Evolutionary conservation across 148 eudicot species (phyloP).

Genomic region (Heliosperma pusillum): DNA sequence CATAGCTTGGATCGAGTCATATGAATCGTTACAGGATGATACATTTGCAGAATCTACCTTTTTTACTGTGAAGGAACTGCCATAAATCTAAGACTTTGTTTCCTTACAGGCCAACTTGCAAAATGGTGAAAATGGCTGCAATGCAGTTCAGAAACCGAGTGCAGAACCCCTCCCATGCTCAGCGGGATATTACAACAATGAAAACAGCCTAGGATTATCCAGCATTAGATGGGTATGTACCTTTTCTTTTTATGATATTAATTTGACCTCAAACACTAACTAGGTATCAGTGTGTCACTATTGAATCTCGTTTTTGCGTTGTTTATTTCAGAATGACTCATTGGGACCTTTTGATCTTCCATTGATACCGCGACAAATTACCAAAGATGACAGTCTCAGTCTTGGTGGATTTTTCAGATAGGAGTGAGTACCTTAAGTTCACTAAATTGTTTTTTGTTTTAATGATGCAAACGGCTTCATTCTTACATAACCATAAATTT

Average conservation of each 20-base stretch:
- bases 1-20: not conserved
- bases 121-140: slow-evolving; percentile 18
- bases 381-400: slow-evolving; percentile 37
- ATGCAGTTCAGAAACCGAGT: slow-evolving; percentile 40
- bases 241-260: no score
- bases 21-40: not conserved
- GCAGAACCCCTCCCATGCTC: slow-evolving; percentile 32
- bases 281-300: not conserved
- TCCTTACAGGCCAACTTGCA: slow-evolving; percentile 26
- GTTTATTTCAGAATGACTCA: slow-evolving; percentile 51
- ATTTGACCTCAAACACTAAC: not conserved
- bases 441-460: not conserved
- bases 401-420: slow-evolving; percentile 36
- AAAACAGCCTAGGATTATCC: slow-evolving; percentile 53
- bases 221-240: slow-evolving; percentile 51
- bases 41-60: not conserved
- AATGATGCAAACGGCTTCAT: not conserved
- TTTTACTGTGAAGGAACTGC: not conserved
- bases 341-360: slow-evolving; percentile 60
- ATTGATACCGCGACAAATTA: slow-evolving; percentile 27
- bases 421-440: slow-evolving; percentile 8
- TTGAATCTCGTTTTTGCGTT: not conserved
- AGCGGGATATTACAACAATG: slow-evolving; percentile 28
- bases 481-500: not conserved
- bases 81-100: not conserved